Evolutionary conservation across 805 yeast genomes (phyloP).

Genomic region (Kuraishia cidri): DNA sequence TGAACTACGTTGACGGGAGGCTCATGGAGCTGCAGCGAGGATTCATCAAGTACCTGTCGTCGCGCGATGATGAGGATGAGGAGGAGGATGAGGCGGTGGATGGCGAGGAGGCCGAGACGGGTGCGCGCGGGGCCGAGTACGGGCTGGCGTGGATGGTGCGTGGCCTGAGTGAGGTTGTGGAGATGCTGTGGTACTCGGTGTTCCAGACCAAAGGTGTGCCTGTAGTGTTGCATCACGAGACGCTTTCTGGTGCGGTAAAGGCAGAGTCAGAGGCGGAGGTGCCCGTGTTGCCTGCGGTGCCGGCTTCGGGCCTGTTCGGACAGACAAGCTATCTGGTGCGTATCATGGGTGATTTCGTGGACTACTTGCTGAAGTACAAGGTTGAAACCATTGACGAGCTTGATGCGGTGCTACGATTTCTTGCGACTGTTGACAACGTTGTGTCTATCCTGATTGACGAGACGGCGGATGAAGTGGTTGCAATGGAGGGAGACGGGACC

Average conservation of each 20-base stretch:
- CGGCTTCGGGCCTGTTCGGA: conserved; percentile 29
- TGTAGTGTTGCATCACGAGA: conserved; percentile 11
- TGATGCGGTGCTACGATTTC: conserved; percentile 10
- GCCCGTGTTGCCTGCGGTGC: conserved; percentile 4
- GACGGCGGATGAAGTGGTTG: conserved; percentile 4
- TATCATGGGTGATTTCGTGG: conserved; percentile 60
- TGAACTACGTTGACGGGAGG: conserved; percentile 44
- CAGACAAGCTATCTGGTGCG: conserved; percentile 55
- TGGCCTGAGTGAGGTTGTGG: conserved; percentile 40
- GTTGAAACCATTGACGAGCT: conserved; percentile 13
- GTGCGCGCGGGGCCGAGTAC: conserved; percentile 6
- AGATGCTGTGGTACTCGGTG: conserved; percentile 57
- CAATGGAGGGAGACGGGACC: conserved; percentile 3
- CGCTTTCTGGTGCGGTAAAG: background rate
- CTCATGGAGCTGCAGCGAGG: conserved; percentile 45
- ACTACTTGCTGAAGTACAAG: conserved; percentile 37
- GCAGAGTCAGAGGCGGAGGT: background rate
- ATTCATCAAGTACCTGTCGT: conserved; percentile 29
- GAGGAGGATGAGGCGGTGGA: conserved; percentile 8
- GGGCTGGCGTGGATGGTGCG: conserved; percentile 23
- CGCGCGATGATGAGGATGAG: conserved; percentile 16
- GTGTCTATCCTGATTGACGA: conserved; percentile 19
- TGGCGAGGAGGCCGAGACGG: conserved; percentile 5
- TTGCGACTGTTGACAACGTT: conserved; percentile 20
- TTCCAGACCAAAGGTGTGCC: conserved; percentile 19